A percentile compares a stretch with the other conserved stretches of the same genome.
These are phyloP conservation scores for Moesziomyces sp. DNA, from an alignment of 1,284 basidiomycete genomes.

Conservation along the genomic window DNA sequence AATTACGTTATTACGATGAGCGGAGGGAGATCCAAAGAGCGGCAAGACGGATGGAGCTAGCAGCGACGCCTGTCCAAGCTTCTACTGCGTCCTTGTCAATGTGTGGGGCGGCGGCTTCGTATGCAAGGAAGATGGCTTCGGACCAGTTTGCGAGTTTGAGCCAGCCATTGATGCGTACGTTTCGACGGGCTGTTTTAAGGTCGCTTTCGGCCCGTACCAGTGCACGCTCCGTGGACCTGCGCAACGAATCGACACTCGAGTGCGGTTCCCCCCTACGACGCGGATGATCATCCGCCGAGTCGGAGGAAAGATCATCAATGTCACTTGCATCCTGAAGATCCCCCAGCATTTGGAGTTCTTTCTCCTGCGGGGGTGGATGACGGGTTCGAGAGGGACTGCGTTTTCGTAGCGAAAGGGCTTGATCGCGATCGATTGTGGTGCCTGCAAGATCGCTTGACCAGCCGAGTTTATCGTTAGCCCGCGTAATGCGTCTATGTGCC, in stretches of 20 bases:
- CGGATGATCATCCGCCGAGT: not conserved
- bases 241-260: constrained; percentile 4
- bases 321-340: constrained; percentile 24
- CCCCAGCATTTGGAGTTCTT: constrained; percentile 15
- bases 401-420: constrained; percentile 29
- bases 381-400: constrained; percentile 12
- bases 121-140: constrained; percentile 42
- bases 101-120: constrained; percentile 45
- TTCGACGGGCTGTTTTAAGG: constrained; percentile 12
- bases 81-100: constrained; percentile 51
- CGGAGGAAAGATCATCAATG: constrained; percentile 15
- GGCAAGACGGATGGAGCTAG: constrained; percentile 37
- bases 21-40: constrained; percentile 27
- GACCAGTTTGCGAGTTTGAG: constrained; percentile 34
- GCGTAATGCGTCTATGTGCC: constrained; percentile 40
- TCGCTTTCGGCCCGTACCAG: constrained; percentile 39
- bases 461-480: constrained; percentile 42
- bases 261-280: not conserved
- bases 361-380: not conserved
- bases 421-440: constrained; percentile 15
- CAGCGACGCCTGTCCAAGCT: constrained; percentile 40
- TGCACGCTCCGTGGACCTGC: constrained; percentile 30
- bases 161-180: constrained; percentile 25
- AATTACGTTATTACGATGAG: not conserved
- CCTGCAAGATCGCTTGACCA: constrained; percentile 35